These are phyloP conservation scores for Agaricus sinodeliciosus DNA, from an alignment of 768 basidiomycete genomes.

Conservation along the genomic window DNA sequence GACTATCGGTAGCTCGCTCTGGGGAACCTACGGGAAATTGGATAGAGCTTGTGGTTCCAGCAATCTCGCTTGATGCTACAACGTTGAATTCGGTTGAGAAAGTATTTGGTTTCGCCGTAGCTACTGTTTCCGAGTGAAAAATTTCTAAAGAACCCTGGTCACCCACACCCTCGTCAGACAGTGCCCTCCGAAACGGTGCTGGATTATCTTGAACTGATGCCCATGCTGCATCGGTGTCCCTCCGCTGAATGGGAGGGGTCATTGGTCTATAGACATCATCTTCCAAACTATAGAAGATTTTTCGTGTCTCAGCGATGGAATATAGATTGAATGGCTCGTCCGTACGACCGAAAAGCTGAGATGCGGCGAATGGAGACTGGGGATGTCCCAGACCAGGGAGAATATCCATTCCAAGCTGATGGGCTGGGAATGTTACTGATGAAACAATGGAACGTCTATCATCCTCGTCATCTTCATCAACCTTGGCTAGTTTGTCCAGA, in stretches of 20 bases:
- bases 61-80: constrained; percentile 40
- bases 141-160: constrained; percentile 30
- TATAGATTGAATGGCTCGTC: constrained; percentile 78
- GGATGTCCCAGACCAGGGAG: constrained; percentile 34
- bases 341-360: constrained; percentile 72
- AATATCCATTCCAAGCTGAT: constrained; percentile 57
- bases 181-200: constrained; percentile 69
- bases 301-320: constrained; percentile 73
- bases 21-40: constrained; percentile 80
- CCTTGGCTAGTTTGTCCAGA: constrained; percentile 84
- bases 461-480: constrained; percentile 86
- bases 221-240: constrained; percentile 35
- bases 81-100: constrained; percentile 44
- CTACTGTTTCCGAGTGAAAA: constrained; percentile 24
- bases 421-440: constrained; percentile 65
- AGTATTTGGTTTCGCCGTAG: constrained; percentile 33
- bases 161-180: constrained; percentile 74
- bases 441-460: constrained; percentile 79
- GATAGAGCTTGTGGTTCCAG: constrained; percentile 59
- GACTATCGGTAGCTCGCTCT: constrained; percentile 32
- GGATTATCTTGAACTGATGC: constrained; percentile 48
- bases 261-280: constrained; percentile 48
- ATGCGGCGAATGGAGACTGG: constrained; percentile 84
- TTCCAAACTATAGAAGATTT: constrained; percentile 47
- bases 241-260: constrained; percentile 36